Conservation (phyloP, 164 flowering plant species). For the Pachysandra terminalis region DNA sequence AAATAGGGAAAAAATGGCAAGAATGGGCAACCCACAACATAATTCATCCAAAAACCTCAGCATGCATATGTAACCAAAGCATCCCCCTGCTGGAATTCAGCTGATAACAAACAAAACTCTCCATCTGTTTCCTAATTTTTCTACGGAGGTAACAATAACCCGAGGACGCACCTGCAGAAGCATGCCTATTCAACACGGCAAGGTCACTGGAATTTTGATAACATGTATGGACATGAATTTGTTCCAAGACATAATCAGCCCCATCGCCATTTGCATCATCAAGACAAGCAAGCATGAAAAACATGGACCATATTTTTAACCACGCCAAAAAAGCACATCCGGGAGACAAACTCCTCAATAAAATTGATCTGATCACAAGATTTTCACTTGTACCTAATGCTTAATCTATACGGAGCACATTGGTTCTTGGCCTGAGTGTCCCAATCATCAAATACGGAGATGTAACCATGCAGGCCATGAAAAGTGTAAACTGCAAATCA, state of each 20-base stretch:
- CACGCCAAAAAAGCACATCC: conserved; percentile 1
- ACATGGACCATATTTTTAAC: background rate
- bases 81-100: conserved; percentile 7
- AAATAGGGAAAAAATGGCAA: background rate
- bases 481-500: conserved; percentile 73
- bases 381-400: background rate
- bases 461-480: conserved; percentile 74
- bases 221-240: background rate
- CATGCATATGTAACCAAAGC: conserved; percentile 1
- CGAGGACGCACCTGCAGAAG: conserved; percentile 6
- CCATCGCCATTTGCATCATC: conserved; percentile 1
- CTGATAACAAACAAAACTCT: conserved; percentile 5
- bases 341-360: conserved; percentile 8
- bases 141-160: conserved; percentile 4
- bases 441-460: conserved; percentile 48
- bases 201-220: background rate
- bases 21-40: background rate
- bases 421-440: conserved; percentile 38
- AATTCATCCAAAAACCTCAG: background rate
- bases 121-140: background rate
- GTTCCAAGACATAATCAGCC: background rate
- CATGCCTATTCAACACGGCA: background rate
- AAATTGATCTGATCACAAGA: conserved; percentile 13
- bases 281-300: conserved; percentile 6
- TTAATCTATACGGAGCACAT: conserved; percentile 59